These are phyloP conservation scores for Penicillium vulpinum DNA, from an alignment of 2,329 filamentous ascomycete species.

Conservation along the genomic window DNA sequence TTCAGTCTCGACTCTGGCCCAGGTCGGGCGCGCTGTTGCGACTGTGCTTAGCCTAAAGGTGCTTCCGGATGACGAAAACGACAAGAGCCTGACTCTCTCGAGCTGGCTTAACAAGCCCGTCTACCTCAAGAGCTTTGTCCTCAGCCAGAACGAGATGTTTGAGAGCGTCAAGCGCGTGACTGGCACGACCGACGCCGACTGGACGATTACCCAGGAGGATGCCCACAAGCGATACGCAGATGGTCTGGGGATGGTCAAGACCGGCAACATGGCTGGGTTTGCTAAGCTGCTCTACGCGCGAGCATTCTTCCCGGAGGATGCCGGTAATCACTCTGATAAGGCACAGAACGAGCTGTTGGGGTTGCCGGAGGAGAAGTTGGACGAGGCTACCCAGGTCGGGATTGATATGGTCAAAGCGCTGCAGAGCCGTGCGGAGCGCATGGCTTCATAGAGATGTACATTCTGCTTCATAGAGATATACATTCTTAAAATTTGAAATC, in stretches of 20 bases:
- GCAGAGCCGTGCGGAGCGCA: conserved; percentile 28
- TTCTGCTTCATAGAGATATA: too few species aligned
- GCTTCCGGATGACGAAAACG: conserved; percentile 42
- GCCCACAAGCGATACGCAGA: conserved; percentile 51
- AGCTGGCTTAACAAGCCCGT: conserved; percentile 52
- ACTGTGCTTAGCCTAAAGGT: conserved; percentile 50
- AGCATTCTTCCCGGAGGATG: conserved; percentile 50
- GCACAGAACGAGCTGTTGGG: conserved; percentile 57
- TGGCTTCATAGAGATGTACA: conserved; percentile 29
- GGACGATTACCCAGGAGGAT: conserved; percentile 56
- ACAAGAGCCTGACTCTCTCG: conserved; percentile 42
- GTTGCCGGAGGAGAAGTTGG: conserved; percentile 59
- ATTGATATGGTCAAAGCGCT: conserved; percentile 47
- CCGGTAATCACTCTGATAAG: conserved; percentile 46
- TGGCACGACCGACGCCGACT: conserved; percentile 59
- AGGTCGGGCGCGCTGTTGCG: conserved; percentile 57
- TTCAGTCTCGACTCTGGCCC: conserved; percentile 57
- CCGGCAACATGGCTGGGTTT: conserved; percentile 49
- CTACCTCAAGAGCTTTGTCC: conserved; percentile 57
- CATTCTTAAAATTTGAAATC: too few species aligned
- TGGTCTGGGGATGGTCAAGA: conserved; percentile 48
- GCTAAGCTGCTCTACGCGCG: conserved; percentile 56
- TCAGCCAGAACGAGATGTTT: conserved; percentile 66
- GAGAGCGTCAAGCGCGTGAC: conserved; percentile 61
- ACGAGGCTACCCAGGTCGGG: conserved; percentile 55